Base-by-base conservation (phyloP, 495 filamentous ascomycete genomes). In the Apodospora peruviana region DNA sequence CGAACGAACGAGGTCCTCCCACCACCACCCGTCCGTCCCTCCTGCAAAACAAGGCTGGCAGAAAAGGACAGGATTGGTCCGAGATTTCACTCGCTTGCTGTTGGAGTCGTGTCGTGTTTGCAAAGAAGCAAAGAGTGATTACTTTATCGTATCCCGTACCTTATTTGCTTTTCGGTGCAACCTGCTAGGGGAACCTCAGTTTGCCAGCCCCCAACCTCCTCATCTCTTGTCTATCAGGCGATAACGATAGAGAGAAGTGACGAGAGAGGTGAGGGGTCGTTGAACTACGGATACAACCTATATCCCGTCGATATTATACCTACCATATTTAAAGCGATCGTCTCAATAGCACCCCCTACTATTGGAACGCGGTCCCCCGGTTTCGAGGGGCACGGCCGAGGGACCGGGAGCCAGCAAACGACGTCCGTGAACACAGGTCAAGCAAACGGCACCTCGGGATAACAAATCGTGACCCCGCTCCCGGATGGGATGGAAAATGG, bases 311-410 rank as follows among this genome's bases (percentile, higher is more conserved):
- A 14, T 32, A 32, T 32, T 7, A 14, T 7, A 32, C 27, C 27
- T 14, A 7, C 37, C 10, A 18, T 27, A 51, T 40, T 5, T 19
- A 11, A 40, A 12, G 14, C 43, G 38, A 18, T 32, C 45, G 45
- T 48, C 39, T 53, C 52, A 55, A 51, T 51, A 55, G 38, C 18
- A 43, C 47, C 43, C 43, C 43, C 34, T 32, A 27, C 25, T 55
- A 51, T 47, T 51, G 44, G 37, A 55, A 50, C 52, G 43, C 42
- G 27, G 19, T 43, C 43, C 52, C 52, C 42, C 7, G 47, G 52
- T 51, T 55, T 55, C 43, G 44, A 53, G 49, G n/a, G 27, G 27
- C 27, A 32, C 27, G 27, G 27, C 27, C 27, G 27, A 7, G 14
- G 27, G 14, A 14, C 7, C 27, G 14, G 7, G 27, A 14, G 27